Evolutionary conservation across 352 stramenopile species (phyloP).

Genomic region (Globisporangium canariense): DNA sequence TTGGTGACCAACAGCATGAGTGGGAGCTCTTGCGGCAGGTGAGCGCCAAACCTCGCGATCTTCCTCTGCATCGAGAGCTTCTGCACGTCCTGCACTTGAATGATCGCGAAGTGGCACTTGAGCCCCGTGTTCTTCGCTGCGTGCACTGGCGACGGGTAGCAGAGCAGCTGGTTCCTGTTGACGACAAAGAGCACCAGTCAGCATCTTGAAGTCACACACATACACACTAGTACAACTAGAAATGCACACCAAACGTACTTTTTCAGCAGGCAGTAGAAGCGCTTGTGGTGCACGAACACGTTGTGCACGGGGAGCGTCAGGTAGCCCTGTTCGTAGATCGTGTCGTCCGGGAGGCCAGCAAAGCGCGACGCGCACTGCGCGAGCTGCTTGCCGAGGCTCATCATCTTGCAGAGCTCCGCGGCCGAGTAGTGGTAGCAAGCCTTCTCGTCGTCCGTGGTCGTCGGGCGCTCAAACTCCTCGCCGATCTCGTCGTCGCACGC

Average conservation of each 20-base stretch:
- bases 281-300: constrained; percentile 59
- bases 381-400: constrained; percentile 41
- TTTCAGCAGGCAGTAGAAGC: constrained; percentile 67
- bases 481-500: constrained; percentile 23
- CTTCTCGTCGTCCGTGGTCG: constrained; percentile 51
- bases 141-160: constrained; percentile 46
- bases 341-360: constrained; percentile 45
- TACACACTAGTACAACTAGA: background rate
- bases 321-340: constrained; percentile 67
- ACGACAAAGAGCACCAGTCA: background rate
- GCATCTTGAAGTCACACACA: background rate
- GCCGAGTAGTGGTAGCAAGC: constrained; percentile 48
- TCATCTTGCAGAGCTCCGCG: constrained; percentile 55
- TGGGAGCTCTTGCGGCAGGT: constrained; percentile 40
- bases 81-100: constrained; percentile 59
- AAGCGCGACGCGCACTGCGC: constrained; percentile 47
- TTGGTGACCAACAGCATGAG: constrained; percentile 74
- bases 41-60: constrained; percentile 52
- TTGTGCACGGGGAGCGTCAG: constrained; percentile 44
- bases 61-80: constrained; percentile 58
- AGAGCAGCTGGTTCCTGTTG: constrained; percentile 32
- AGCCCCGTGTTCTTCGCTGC: constrained; percentile 41
- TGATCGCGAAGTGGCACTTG: constrained; percentile 47
- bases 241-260: constrained; percentile 1
- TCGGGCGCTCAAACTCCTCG: constrained; percentile 36